Base-by-base conservation (phyloP, 768 basidiomycete species). In the Pulveroboletus sp. region DNA sequence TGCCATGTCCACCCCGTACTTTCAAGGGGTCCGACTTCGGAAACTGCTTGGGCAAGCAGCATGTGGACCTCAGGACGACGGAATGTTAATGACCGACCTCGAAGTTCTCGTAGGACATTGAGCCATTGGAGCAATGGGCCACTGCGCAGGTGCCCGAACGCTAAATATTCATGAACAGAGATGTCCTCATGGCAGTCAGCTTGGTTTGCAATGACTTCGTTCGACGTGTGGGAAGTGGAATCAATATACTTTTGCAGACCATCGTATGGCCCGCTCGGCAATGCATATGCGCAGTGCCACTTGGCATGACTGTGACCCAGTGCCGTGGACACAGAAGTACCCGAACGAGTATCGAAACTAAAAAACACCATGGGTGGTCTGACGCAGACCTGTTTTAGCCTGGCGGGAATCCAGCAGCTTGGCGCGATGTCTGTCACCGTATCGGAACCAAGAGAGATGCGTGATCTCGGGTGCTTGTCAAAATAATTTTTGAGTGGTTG, bases 141-240 rank as follows among this genome's bases (percentile, higher is more conserved):
- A 9, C 40, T 81, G 80, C 79, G 74, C 35, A 81, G 52, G 38
- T 66, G 61, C 12, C 70, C 71, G 42, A 75, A 80, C 0, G 71
- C 68, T 11, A 72, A 57, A 19, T 65, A 72, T 43, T 80, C 77
- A 14, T 81, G 75, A 4, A 75, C 45, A 17, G 50, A 67, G 3
- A 81, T 60, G 6, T 71, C 64, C n/a, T 49, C 31, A 3, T 71
- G 72, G 39, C 75, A 79, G n/a, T 66, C 56, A 0, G 57, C 54
- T 51, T 80, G 78, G 16, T 61, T 53, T 57, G 72, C 72, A n/a
- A 81, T 47, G 43, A 73, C 51, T n/a, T 60, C 49, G 37, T 80
- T 80, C 10, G 74, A 58, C 0, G 71, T 68, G 40, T 75, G 72
- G 13, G 50, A 56, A 6, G 74, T 74, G 1, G 48, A 39, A 10